Evolutionary conservation across 179 eudicot genomes (phyloP), one percentile per base, ranked within the genome.

Genomic region (Vitellaria paradoxa): DNA sequence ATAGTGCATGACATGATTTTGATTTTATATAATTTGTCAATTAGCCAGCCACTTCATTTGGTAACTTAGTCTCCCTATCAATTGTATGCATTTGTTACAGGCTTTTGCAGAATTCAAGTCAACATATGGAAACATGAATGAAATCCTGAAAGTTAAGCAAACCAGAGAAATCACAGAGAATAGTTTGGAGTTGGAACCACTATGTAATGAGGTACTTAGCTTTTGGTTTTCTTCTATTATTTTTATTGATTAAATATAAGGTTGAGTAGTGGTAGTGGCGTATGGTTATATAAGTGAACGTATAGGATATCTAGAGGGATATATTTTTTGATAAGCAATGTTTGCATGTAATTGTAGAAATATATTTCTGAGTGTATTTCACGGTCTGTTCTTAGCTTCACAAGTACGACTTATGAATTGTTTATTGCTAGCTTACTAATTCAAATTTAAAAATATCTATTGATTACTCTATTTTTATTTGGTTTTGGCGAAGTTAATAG

Each of bases 161-260:
- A 77, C 56, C 21, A 88, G 85, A 77, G 76, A 46, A 62, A 83
- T 94, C 45, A 82, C 89, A 20, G 97, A 86, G 90, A 77, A 82
- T 55, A 76, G 68, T 79, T 84, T 95, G 79, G 84, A 67, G 67
- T 89, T 95, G 74, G 88, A 90, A 84, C 99, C 92, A 75, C 87
- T 88, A 20, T 85, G 91, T 82, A 70, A 72, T 56, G 90, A 87
- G 88, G 99, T 95, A 76, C n/a, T 65, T 77, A 46, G 12, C 24
- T 70, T 60, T 37, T 10, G 26, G 53, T 67, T 59, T 57, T 77
- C 12, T 9, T 71, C 20, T 20, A 12, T 9, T 56, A 4, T 72
- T 7, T 40, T 37, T 61, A 4, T 46, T 61, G 37, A 21, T 61
- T 45, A 13, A 46, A 26, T 8, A 14, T 74, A 20, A 13, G 47